Evolutionary conservation across 2,329 filamentous ascomycete species (phyloP).

Genomic region (Hymenoscyphus infarciens): DNA sequence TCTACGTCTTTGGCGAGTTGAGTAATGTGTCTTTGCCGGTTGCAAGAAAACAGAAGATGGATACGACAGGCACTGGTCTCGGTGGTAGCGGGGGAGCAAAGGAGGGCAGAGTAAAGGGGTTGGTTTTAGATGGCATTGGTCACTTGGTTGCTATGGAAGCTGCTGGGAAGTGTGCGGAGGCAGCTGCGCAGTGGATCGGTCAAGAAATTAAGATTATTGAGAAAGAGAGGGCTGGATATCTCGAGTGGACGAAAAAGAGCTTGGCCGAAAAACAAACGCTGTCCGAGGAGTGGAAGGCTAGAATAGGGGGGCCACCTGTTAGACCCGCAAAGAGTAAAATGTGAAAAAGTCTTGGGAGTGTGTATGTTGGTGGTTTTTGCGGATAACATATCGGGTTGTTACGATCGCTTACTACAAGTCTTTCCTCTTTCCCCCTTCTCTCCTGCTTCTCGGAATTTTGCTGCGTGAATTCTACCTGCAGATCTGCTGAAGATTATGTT

Average conservation of each 20-base stretch:
- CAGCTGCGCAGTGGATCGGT: conserved; percentile 54
- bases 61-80: conserved; percentile 58
- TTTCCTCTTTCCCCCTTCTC: too few relatives aligned
- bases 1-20: conserved; percentile 65
- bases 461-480: too few relatives aligned
- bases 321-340: conserved; percentile 18
- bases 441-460: too few relatives aligned
- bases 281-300: conserved; percentile 49
- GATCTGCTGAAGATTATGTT: too few relatives aligned
- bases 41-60: conserved; percentile 55
- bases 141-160: conserved; percentile 85
- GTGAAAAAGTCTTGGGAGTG: background rate
- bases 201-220: conserved; percentile 56
- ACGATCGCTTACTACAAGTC: too few relatives aligned
- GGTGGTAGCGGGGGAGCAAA: conserved; percentile 64
- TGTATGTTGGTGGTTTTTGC: too few relatives aligned
- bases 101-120: conserved; percentile 64
- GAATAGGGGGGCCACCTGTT: conserved; percentile 21
- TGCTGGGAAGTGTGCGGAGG: conserved; percentile 61
- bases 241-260: conserved; percentile 49
- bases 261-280: conserved; percentile 54
- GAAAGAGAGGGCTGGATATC: conserved; percentile 53
- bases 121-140: conserved; percentile 62
- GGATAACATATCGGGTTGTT: too few relatives aligned
- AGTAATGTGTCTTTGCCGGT: conserved; percentile 54